A percentile compares a stretch with the other conserved stretches of the same genome.
Conservation (phyloP, 495 filamentous ascomycete species). For the Barbatosphaeria neglecta region DNA sequence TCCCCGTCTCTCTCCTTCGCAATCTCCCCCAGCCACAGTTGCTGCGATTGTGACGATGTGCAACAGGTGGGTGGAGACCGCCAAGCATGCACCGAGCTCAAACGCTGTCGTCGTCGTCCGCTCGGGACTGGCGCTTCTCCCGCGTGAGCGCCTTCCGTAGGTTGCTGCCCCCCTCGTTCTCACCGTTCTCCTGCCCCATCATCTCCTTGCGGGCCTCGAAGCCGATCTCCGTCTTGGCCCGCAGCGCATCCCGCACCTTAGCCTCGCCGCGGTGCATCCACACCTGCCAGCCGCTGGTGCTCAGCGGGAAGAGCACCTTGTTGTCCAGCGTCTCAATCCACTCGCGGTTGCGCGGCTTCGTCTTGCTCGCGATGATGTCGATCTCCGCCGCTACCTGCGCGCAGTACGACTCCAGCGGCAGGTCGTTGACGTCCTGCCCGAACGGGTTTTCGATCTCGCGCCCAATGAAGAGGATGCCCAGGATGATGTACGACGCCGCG, state of each 20-base stretch:
- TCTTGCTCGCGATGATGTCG: slow-evolving; percentile 54
- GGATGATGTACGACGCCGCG: slow-evolving; percentile 72
- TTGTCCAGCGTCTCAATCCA: slow-evolving; percentile 50
- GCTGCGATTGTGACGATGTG: no score
- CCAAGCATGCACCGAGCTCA: no score
- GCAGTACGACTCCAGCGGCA: slow-evolving; percentile 70
- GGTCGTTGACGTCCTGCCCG: slow-evolving; percentile 76
- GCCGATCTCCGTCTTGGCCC: slow-evolving; percentile 22
- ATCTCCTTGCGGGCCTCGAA: slow-evolving; percentile 19
- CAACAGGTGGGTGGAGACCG: no score
- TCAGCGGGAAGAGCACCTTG: slow-evolving; percentile 57
- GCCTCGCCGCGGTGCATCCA: slow-evolving; percentile 51
- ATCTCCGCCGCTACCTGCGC: slow-evolving; percentile 59
- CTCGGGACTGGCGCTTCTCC: background rate
- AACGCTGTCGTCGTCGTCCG: background rate
- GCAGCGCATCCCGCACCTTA: slow-evolving; percentile 26
- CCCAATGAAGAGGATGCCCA: slow-evolving; percentile 77
- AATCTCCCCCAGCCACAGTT: no score
- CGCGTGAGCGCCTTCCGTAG: background rate
- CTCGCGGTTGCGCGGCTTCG: slow-evolving; percentile 42
- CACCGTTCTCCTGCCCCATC: background rate
- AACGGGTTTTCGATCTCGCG: slow-evolving; percentile 86
- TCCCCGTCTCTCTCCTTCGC: no score
- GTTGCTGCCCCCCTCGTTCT: background rate
- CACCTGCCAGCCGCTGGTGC: slow-evolving; percentile 38